A percentile compares a stretch with the other conserved stretches of the same genome.
Evolutionary conservation across 495 filamentous ascomycete genomes (phyloP).

Genomic region (Aspergillus nanangensis): DNA sequence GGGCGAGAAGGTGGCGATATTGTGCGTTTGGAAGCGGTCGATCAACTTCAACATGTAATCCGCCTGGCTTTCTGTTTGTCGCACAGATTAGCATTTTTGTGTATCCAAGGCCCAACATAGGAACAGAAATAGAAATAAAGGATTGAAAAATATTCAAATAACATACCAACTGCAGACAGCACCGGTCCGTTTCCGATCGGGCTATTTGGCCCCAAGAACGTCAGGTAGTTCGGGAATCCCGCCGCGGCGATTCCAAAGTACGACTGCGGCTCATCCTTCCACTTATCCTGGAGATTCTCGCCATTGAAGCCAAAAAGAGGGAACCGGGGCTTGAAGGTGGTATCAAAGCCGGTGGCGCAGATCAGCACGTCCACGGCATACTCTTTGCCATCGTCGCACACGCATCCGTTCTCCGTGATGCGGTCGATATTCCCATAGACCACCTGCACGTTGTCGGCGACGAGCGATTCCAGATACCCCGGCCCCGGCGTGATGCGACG

Average conservation of each 20-base stretch:
- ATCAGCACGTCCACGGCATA: slow-evolving; percentile 27
- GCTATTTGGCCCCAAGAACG: slow-evolving; percentile 34
- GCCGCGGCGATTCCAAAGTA: slow-evolving; percentile 52
- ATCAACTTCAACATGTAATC: slow-evolving; percentile 17
- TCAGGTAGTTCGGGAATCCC: slow-evolving; percentile 57
- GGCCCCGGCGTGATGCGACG: slow-evolving; percentile 35
- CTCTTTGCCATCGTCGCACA: slow-evolving; percentile 33
- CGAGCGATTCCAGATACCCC: slow-evolving; percentile 34
- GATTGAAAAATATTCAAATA: background rate
- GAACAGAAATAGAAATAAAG: background rate
- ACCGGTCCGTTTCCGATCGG: slow-evolving; percentile 14
- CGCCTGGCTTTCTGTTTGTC: slow-evolving; percentile 18
- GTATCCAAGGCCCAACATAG: background rate
- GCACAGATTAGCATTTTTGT: slow-evolving; percentile 1
- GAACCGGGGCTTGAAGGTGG: slow-evolving; percentile 40
- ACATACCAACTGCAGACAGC: slow-evolving; percentile 9
- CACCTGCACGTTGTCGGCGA: slow-evolving; percentile 28
- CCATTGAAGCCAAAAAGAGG: slow-evolving; percentile 38
- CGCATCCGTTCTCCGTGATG: slow-evolving; percentile 30
- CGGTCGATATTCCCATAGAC: slow-evolving; percentile 24
- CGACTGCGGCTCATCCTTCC: slow-evolving; percentile 37
- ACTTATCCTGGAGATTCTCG: slow-evolving; percentile 36
- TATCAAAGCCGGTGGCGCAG: slow-evolving; percentile 49
- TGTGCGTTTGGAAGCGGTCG: slow-evolving; percentile 6
- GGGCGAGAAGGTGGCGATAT: slow-evolving; percentile 5